These are phyloP conservation scores for Posidonia oceanica DNA, from an alignment of 116 monocot genomes.

Conservation along the genomic window DNA sequence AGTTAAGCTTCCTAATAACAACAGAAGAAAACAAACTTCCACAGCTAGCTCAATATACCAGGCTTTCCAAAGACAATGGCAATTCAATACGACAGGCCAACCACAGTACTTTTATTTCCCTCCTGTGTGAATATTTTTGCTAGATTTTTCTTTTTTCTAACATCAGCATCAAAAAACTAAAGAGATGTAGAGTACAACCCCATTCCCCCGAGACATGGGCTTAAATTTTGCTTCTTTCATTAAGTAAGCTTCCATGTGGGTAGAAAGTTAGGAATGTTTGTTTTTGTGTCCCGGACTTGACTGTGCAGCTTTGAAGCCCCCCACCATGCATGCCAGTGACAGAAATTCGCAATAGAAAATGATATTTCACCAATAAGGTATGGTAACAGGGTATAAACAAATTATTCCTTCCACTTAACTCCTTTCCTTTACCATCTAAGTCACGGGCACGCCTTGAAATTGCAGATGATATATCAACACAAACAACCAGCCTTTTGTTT, in stretches of 20 bases:
- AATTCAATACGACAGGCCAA: background rate
- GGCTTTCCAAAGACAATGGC: constrained; percentile 5
- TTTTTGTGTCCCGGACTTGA: constrained; percentile 26
- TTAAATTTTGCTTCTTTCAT: background rate
- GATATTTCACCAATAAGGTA: constrained; percentile 49
- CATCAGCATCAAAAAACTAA: background rate
- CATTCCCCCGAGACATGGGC: no score
- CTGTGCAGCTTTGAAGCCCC: constrained; percentile 28
- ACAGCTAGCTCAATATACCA: constrained; percentile 4
- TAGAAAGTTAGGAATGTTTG: constrained; percentile 51
- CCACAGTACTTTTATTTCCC: no score
- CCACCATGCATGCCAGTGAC: constrained; percentile 30
- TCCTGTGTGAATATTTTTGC: background rate
- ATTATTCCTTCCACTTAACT: constrained; percentile 22
- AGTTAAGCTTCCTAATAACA: background rate
- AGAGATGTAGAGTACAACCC: no score
- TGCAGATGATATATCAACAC: constrained; percentile 9
- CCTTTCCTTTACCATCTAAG: constrained; percentile 20
- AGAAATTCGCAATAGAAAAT: constrained; percentile 40
- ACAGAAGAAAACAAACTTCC: constrained; percentile 5
- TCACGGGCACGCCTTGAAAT: constrained; percentile 73
- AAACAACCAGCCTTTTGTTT: background rate
- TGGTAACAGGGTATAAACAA: constrained; percentile 26
- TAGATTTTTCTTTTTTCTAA: background rate
- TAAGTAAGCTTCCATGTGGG: constrained; percentile 10